A percentile compares a stretch with the other conserved stretches of the same genome.
phyloP scores from a whole-genome alignment of 164 flowering plant genomes.

The Macadamia integrifolia region DNA sequence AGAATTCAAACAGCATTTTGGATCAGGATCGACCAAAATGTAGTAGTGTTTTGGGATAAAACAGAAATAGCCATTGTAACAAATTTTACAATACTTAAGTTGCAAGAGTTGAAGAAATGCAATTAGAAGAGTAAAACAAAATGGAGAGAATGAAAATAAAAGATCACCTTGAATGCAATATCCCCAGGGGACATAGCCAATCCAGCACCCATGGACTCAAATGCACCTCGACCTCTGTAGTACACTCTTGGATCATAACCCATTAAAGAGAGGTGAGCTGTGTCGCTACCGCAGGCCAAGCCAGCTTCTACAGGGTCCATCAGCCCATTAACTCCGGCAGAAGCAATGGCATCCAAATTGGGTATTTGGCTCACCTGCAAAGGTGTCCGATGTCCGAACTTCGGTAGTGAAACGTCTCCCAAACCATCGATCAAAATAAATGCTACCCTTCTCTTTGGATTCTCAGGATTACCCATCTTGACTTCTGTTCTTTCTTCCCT shows the following conservation, averaged over 20 bases:
- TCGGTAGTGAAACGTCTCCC: constrained; percentile 90
- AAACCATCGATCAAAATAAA: constrained; percentile 87
- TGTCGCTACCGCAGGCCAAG: constrained; percentile 94
- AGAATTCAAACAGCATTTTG: too few relatives aligned
- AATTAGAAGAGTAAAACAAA: background rate
- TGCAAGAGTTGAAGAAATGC: background rate
- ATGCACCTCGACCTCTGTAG: constrained; percentile 94
- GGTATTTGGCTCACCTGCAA: constrained; percentile 68
- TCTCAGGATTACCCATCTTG: constrained; percentile 30
- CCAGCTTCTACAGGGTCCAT: constrained; percentile 99
- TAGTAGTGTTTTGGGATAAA: too few relatives aligned
- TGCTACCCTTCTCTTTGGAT: constrained; percentile 68
- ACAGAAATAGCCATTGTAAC: too few relatives aligned
- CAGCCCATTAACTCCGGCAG: constrained; percentile 94
- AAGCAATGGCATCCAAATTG: constrained; percentile 85
- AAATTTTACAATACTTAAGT: too few relatives aligned
- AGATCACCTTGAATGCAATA: constrained; percentile 86
- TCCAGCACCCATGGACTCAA: constrained; percentile 99
- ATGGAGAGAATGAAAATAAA: background rate
- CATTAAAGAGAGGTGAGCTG: constrained; percentile 86
- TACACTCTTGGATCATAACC: constrained; percentile 90
- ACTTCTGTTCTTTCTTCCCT: background rate
- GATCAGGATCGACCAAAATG: too few relatives aligned
- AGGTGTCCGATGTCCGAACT: constrained; percentile 66
- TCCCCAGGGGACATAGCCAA: constrained; percentile 97